phyloP scores from a whole-genome alignment of 306 rosid genomes.

The Astragalus glycyphyllos region DNA sequence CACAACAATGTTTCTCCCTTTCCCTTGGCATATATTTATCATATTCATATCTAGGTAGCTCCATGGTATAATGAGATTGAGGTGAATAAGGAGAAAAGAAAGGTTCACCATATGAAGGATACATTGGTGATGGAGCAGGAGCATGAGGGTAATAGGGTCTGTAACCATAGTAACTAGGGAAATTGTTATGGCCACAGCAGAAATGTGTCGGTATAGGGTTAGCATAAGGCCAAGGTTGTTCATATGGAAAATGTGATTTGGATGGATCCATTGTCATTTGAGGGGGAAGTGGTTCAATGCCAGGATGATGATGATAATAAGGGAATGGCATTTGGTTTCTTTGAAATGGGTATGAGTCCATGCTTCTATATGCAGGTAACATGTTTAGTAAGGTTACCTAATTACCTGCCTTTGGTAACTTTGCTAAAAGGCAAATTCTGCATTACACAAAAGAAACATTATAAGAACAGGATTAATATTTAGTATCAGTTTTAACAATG shows the following conservation, averaged over 20 bases:
- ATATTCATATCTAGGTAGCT: conserved; percentile 64
- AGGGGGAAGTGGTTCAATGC: conserved; percentile 44
- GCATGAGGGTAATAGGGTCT: conserved; percentile 49
- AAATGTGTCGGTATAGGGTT: conserved; percentile 47
- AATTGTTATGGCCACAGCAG: conserved; percentile 56
- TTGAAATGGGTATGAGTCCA: conserved; percentile 65
- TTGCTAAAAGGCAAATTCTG: conserved; percentile 1
- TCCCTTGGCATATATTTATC: conserved; percentile 55
- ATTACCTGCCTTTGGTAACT: conserved; percentile 24
- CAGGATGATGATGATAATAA: conserved; percentile 43
- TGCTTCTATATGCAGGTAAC: conserved; percentile 57
- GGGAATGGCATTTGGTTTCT: conserved; percentile 47
- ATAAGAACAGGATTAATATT: background rate
- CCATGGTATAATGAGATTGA: conserved; percentile 54
- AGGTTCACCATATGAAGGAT: conserved; percentile 45
- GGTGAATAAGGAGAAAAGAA: conserved; percentile 46
- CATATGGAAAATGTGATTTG: conserved; percentile 47
- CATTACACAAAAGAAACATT: conserved; percentile 16
- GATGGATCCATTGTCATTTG: conserved; percentile 53
- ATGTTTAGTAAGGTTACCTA: conserved; percentile 38
- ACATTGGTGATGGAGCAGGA: conserved; percentile 49
- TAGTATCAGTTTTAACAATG: background rate
- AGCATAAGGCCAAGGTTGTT: conserved; percentile 53
- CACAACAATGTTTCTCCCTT: conserved; percentile 57
- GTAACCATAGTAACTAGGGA: conserved; percentile 42